phyloP scores from a whole-genome alignment of 176 grass and related monocot species.

The Paspalum notatum region DNA sequence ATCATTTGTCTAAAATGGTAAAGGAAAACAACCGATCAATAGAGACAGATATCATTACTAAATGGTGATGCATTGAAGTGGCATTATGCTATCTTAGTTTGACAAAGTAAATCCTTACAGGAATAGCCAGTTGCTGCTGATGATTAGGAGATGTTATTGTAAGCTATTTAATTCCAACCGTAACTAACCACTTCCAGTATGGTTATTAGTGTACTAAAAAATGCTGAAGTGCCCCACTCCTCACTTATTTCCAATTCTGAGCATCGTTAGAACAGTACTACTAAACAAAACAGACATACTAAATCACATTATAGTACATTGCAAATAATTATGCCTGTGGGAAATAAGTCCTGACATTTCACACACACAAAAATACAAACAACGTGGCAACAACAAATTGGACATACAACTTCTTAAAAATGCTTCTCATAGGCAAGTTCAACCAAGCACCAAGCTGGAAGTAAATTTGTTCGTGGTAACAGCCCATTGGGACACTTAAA shows the following conservation, averaged over 20 bases:
- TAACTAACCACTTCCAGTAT: background rate
- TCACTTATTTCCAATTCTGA: background rate
- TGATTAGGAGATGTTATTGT: background rate
- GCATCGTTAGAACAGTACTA: background rate
- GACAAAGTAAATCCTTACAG: constrained; percentile 30
- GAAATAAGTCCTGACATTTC: background rate
- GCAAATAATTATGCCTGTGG: background rate
- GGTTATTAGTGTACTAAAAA: constrained; percentile 5
- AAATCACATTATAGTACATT: background rate
- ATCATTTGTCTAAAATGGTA: constrained; percentile 67
- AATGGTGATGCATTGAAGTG: constrained; percentile 26
- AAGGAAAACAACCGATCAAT: constrained; percentile 29
- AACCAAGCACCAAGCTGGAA: background rate
- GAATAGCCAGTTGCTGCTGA: constrained; percentile 13
- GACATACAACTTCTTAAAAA: constrained; percentile 6
- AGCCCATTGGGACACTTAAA: constrained; percentile 7
- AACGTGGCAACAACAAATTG: constrained; percentile 9
- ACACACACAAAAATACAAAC: background rate
- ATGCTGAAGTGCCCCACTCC: background rate
- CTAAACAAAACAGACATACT: background rate
- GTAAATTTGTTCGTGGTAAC: constrained; percentile 5
- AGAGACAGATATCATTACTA: constrained; percentile 24
- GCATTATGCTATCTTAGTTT: constrained; percentile 13
- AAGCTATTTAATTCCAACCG: constrained; percentile 6
- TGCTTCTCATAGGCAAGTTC: constrained; percentile 14